phyloP scores from a whole-genome alignment of 2,329 filamentous ascomycete species.

The Dactylellina haptotyla region DNA sequence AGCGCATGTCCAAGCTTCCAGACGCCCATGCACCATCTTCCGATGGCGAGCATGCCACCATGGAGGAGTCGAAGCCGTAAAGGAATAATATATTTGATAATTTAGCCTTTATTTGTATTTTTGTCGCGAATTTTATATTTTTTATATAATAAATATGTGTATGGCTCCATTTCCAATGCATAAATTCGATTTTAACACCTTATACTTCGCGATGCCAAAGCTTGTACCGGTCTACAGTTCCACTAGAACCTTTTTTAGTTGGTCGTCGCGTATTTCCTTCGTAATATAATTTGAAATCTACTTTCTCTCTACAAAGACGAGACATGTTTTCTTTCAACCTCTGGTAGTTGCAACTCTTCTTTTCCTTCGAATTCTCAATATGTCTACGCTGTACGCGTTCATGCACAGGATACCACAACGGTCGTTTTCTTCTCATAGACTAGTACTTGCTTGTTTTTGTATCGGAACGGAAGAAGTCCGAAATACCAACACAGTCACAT shows the following conservation, averaged over 20 bases:
- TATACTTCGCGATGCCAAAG: not conserved
- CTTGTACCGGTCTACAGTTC: slow-evolving; percentile 30
- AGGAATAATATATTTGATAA: slow-evolving; percentile 7
- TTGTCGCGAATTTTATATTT: not conserved
- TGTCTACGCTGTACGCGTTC: too few relatives aligned
- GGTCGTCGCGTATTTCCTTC: slow-evolving; percentile 6
- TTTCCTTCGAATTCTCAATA: not conserved
- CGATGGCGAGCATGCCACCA: slow-evolving; percentile 43
- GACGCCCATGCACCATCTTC: slow-evolving; percentile 19
- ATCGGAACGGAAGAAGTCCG: slow-evolving; percentile 2
- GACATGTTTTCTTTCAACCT: not conserved
- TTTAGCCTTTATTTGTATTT: slow-evolving; percentile 3
- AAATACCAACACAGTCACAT: not conserved
- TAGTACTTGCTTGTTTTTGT: not conserved
- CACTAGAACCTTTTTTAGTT: not conserved
- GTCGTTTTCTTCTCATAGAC: not conserved
- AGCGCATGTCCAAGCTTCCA: slow-evolving; percentile 40
- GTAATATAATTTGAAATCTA: slow-evolving; percentile 20
- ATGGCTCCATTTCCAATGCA: slow-evolving; percentile 13
- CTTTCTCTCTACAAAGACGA: slow-evolving; percentile 4
- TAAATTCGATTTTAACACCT: slow-evolving; percentile 13
- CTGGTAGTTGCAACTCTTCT: not conserved
- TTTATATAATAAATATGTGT: slow-evolving; percentile 11
- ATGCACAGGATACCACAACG: not conserved
- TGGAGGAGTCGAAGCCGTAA: slow-evolving; percentile 43